These are phyloP conservation scores for Phanerochaete sordida DNA, from an alignment of 768 basidiomycete genomes.

Conservation along the genomic window DNA sequence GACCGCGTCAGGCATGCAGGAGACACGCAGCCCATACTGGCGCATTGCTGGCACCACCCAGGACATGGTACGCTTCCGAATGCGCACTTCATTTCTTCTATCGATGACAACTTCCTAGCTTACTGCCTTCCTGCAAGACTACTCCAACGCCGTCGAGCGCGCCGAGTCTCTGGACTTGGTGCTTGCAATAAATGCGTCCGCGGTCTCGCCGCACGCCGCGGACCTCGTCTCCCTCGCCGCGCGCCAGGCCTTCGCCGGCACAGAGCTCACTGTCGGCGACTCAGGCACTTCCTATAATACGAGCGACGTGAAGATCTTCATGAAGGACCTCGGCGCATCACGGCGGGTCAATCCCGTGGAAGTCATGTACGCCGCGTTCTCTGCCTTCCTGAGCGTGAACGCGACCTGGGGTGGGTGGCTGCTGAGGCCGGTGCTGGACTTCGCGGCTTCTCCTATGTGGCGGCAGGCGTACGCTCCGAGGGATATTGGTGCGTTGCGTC, in stretches of 20 bases:
- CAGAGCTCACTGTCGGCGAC: conserved; percentile 24
- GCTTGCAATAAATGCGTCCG: conserved; percentile 17
- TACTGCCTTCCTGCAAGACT: conserved; percentile 18
- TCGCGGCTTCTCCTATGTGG: conserved; percentile 18
- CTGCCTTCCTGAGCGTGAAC: conserved; percentile 28
- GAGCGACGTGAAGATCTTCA: conserved; percentile 24
- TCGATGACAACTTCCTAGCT: conserved; percentile 14
- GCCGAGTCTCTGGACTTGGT: conserved; percentile 20
- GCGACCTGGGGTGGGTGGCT: conserved; percentile 23
- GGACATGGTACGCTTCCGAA: conserved; percentile 8
- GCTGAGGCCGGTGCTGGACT: conserved; percentile 27
- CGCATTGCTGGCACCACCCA: background rate
- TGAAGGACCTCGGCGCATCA: conserved; percentile 21
- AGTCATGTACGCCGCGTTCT: conserved; percentile 27
- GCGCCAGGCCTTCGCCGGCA: conserved; percentile 22
- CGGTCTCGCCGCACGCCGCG: conserved; percentile 19
- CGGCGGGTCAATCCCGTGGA: conserved; percentile 31
- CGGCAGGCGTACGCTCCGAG: conserved; percentile 20
- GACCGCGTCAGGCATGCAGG: conserved; percentile 1
- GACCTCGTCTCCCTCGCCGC: conserved; percentile 24
- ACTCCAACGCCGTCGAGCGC: conserved; percentile 13
- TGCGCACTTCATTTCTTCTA: too few species aligned
- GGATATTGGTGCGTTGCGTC: conserved; percentile 22
- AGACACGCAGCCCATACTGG: conserved; percentile 20
- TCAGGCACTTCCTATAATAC: conserved; percentile 15